Conservation (phyloP, 495 filamentous ascomycete genomes). For the Stereocaulon alpinum region DNA sequence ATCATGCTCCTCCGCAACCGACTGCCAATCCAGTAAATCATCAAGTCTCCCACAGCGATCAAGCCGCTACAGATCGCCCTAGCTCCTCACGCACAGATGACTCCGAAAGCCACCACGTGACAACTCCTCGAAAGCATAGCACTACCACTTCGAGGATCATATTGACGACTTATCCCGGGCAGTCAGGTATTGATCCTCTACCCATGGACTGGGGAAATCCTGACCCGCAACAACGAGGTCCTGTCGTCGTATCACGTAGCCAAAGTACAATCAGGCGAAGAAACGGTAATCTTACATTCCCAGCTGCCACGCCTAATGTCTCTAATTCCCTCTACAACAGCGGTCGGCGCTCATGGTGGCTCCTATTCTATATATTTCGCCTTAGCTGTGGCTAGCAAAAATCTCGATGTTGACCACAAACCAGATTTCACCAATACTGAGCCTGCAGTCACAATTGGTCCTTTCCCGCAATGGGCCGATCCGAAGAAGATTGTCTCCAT, state of each 20-base stretch:
- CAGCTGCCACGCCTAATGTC: not conserved
- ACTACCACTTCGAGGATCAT: conserved; percentile 52
- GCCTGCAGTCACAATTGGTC: conserved; percentile 77
- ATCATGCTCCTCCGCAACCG: not conserved
- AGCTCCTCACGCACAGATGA: not conserved
- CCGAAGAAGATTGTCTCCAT: conserved; percentile 94
- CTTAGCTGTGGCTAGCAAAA: conserved; percentile 81
- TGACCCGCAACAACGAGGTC: conserved; percentile 66
- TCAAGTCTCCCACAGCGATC: not conserved
- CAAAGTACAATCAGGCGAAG: conserved; percentile 68
- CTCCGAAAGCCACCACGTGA: not conserved
- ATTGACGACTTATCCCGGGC: conserved; percentile 84
- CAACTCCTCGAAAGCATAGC: conserved; percentile 11
- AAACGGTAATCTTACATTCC: conserved; percentile 52
- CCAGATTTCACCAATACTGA: conserved; percentile 94
- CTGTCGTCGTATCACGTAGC: conserved; percentile 79
- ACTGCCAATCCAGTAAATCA: not conserved
- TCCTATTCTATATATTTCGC: conserved; percentile 98
- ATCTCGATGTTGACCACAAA: conserved; percentile 73
- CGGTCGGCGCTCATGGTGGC: conserved; percentile 78
- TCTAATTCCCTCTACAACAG: conserved; percentile 25
- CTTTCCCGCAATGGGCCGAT: conserved; percentile 82
- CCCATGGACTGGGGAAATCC: conserved; percentile 78
- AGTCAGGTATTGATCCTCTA: conserved; percentile 85
- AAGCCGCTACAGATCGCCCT: not conserved